Percentiles rank a stretch among this genome's conserved stretches.
These are phyloP conservation scores for Adansonia gregorii DNA, from an alignment of 441 rosid genomes.

Conservation along the genomic window DNA sequence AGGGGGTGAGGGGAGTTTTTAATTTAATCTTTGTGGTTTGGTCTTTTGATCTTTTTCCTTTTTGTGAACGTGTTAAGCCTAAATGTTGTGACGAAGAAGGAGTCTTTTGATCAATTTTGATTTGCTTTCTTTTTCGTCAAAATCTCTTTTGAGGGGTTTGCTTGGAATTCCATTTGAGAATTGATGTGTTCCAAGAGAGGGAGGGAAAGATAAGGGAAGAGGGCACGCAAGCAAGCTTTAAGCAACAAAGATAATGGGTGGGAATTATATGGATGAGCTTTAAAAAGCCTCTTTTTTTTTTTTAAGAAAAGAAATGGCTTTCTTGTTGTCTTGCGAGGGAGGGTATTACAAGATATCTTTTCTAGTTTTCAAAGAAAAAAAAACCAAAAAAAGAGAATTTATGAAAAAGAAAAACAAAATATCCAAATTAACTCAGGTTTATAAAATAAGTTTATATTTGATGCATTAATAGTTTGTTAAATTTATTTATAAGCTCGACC, in stretches of 20 bases:
- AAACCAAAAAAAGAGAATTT: too few relatives aligned
- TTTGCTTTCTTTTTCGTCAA: neutral
- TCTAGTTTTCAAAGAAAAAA: too few relatives aligned
- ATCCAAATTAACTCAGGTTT: too few relatives aligned
- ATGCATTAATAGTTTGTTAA: too few relatives aligned
- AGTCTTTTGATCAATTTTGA: slow-evolving; percentile 20
- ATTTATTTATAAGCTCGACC: too few relatives aligned
- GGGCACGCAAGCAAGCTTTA: slow-evolving; percentile 36
- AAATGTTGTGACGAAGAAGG: too few relatives aligned
- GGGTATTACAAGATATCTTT: neutral
- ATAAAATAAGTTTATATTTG: too few relatives aligned
- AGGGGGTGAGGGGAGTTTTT: neutral
- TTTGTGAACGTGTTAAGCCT: too few relatives aligned
- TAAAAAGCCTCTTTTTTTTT: slow-evolving; percentile 39
- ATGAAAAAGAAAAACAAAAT: too few relatives aligned
- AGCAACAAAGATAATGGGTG: slow-evolving; percentile 65
- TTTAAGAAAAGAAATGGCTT: slow-evolving; percentile 47
- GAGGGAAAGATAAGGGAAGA: slow-evolving; percentile 24
- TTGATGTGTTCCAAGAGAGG: slow-evolving; percentile 12
- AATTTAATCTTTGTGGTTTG: too few relatives aligned
- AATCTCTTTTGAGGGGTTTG: slow-evolving; percentile 15
- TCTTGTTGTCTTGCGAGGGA: slow-evolving; percentile 31
- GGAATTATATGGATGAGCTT: slow-evolving; percentile 62
- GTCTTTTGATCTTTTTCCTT: too few relatives aligned
- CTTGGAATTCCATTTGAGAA: slow-evolving; percentile 24